These are phyloP conservation scores for Pogostemon cablin DNA, from an alignment of 257 asterid genomes.

Conservation along the genomic window DNA sequence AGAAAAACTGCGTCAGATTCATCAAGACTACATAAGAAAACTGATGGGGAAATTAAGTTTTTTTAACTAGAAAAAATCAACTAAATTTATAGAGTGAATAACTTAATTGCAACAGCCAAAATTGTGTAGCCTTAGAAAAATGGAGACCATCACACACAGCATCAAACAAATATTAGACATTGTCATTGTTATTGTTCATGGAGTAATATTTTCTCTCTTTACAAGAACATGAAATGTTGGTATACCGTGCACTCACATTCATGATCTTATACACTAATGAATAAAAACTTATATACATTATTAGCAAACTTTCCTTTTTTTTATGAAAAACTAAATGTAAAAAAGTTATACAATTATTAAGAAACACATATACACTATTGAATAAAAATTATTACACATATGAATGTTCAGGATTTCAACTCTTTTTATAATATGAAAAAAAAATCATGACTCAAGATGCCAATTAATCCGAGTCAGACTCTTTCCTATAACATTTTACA, in stretches of 20 bases:
- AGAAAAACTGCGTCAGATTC: slow-evolving; percentile 66
- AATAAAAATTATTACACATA: too few relatives aligned
- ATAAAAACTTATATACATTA: too few relatives aligned
- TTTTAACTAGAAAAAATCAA: slow-evolving; percentile 1
- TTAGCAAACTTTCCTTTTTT: too few relatives aligned
- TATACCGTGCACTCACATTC: too few relatives aligned
- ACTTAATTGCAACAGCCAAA: slow-evolving; percentile 7
- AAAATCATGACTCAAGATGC: background rate
- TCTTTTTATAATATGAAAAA: background rate
- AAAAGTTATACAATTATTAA: too few relatives aligned
- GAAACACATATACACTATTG: too few relatives aligned
- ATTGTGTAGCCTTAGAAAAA: background rate
- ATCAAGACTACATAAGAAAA: slow-evolving; percentile 23
- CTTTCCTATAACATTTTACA: slow-evolving; percentile 18
- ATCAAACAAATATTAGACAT: slow-evolving; percentile 1
- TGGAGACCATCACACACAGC: slow-evolving; percentile 13
- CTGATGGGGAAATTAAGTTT: background rate
- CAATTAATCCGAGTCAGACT: slow-evolving; percentile 3
- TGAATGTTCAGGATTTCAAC: too few relatives aligned
- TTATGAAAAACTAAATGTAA: too few relatives aligned
- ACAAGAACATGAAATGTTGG: background rate
- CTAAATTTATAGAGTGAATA: slow-evolving; percentile 11
- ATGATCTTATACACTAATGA: too few relatives aligned
- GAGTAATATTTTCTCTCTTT: too few relatives aligned
- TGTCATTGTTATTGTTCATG: too few relatives aligned